Evolutionary conservation across 2,329 filamentous ascomycete species (phyloP).

Genomic region (Metarhizium anisopliae): DNA sequence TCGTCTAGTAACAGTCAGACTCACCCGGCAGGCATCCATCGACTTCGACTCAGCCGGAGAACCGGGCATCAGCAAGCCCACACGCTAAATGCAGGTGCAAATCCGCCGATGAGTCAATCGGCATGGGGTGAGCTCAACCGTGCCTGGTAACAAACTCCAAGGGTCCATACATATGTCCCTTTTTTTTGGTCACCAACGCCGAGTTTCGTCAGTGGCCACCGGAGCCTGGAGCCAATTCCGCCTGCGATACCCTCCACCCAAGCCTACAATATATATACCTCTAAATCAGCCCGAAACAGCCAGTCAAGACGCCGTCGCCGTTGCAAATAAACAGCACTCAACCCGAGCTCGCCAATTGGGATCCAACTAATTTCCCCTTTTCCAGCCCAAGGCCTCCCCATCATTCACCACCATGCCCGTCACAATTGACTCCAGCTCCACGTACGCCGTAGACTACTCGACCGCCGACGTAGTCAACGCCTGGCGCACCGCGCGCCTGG

Average conservation of each 20-base stretch:
- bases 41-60: too few species aligned
- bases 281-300: neutral
- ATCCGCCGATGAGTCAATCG: neutral
- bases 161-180: neutral
- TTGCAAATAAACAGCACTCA: neutral
- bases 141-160: too few species aligned
- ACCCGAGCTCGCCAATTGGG: neutral
- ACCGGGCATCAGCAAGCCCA: neutral
- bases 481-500: slow-evolving; percentile 11
- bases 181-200: neutral
- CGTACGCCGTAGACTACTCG: slow-evolving; percentile 2
- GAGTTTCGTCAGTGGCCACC: neutral
- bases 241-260: neutral
- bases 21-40: too few species aligned
- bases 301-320: too few species aligned
- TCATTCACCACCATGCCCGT: neutral
- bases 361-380: neutral
- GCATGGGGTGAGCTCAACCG: neutral
- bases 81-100: neutral
- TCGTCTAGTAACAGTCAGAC: too few species aligned
- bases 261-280: neutral
- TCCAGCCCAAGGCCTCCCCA: neutral
- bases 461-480: slow-evolving; percentile 4
- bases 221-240: neutral
- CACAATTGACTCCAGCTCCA: neutral